Evolutionary conservation across 2,329 filamentous ascomycete species (phyloP).

Genomic region (Neoascochyta sp.): DNA sequence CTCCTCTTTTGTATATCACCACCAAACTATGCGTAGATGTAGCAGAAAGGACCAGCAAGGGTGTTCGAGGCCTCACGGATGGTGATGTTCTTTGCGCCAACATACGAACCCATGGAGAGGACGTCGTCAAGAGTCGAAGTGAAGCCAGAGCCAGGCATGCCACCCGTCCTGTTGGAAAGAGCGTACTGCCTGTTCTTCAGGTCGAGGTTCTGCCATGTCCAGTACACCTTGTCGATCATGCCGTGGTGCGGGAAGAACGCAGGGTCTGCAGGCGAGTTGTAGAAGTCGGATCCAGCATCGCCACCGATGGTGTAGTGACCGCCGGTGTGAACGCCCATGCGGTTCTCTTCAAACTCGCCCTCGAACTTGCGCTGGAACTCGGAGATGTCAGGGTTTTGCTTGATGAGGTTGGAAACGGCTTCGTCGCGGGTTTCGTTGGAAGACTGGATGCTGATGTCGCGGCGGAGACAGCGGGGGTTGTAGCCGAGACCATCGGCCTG

Average conservation of each 20-base stretch:
- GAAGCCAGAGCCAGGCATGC: constrained; percentile 19
- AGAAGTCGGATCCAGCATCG: constrained; percentile 37
- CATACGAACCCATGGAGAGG: constrained; percentile 35
- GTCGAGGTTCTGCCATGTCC: constrained; percentile 51
- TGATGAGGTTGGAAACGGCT: constrained; percentile 22
- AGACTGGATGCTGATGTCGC: constrained; percentile 32
- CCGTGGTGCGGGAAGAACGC: constrained; percentile 47
- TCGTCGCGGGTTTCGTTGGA: constrained; percentile 22
- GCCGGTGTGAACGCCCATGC: constrained; percentile 43
- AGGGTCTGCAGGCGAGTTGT: constrained; percentile 46
- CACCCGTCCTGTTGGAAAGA: constrained; percentile 42
- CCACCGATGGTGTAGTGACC: constrained; percentile 44
- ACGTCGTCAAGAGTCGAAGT: constrained; percentile 44
- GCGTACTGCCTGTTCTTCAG: constrained; percentile 39
- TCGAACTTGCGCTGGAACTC: constrained; percentile 39
- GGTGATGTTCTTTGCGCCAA: constrained; percentile 25
- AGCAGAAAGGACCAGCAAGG: constrained; percentile 45
- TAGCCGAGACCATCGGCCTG: constrained; percentile 22
- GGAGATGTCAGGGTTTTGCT: constrained; percentile 20
- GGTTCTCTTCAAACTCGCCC: constrained; percentile 31
- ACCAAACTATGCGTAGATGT: constrained; percentile 27
- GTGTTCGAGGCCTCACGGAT: constrained; percentile 44
- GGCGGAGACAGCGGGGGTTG: constrained; percentile 38
- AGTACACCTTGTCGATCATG: constrained; percentile 48
- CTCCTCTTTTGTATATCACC: too few species aligned